phyloP scores from a whole-genome alignment of 768 basidiomycete genomes.

The Lentinula lateritia region DNA sequence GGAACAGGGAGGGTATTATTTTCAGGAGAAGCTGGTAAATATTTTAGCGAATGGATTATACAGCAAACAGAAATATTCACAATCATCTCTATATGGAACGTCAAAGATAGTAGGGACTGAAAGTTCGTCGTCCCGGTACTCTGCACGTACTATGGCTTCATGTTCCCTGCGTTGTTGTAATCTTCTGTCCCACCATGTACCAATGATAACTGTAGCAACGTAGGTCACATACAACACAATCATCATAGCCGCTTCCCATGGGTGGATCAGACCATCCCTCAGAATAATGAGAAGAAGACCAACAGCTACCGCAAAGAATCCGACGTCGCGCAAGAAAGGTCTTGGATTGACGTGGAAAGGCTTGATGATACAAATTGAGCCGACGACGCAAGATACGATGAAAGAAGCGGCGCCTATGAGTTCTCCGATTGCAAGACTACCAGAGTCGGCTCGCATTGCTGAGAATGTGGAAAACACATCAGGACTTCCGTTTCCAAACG shows the following conservation, averaged over 20 bases:
- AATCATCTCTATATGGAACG: slow-evolving; percentile 58
- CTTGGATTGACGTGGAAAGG: slow-evolving; percentile 80
- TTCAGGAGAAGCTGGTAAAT: slow-evolving; percentile 10
- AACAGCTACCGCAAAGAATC: slow-evolving; percentile 88
- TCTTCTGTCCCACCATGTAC: slow-evolving; percentile 71
- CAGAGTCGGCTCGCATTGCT: slow-evolving; percentile 80
- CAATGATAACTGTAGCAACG: slow-evolving; percentile 67
- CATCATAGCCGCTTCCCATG: slow-evolving; percentile 70
- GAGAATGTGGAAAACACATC: slow-evolving; percentile 96
- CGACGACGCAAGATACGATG: slow-evolving; percentile 94
- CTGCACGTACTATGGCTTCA: slow-evolving; percentile 52
- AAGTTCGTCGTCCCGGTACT: slow-evolving; percentile 48
- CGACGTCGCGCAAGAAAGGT: slow-evolving; percentile 89
- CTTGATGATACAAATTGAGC: slow-evolving; percentile 95
- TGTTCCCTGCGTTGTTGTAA: slow-evolving; percentile 38
- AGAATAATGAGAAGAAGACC: slow-evolving; percentile 70
- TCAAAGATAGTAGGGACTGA: slow-evolving; percentile 27
- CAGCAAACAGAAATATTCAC: slow-evolving; percentile 29
- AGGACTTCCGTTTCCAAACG: slow-evolving; percentile 96
- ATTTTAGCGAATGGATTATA: not conserved
- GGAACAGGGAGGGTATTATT: slow-evolving; percentile 22
- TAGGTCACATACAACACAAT: slow-evolving; percentile 74
- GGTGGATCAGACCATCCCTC: slow-evolving; percentile 64
- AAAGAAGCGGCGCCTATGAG: slow-evolving; percentile 93
- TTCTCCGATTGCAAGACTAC: slow-evolving; percentile 90